Evolutionary conservation across 2,329 filamentous ascomycete species (phyloP).

Genomic region (Penicillium sp.): DNA sequence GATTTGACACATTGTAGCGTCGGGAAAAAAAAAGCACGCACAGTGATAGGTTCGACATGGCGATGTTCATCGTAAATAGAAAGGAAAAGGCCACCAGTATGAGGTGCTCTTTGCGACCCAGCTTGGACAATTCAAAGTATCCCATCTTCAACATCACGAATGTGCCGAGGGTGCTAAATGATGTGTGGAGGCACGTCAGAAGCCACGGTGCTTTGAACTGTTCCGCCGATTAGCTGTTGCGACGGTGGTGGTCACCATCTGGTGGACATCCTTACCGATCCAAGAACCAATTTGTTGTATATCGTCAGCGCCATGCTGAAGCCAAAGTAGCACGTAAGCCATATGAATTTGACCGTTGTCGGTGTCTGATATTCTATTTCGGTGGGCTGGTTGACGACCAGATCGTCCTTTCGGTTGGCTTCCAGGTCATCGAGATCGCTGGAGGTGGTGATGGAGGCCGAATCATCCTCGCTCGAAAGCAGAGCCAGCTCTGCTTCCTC

Average conservation of each 20-base stretch:
- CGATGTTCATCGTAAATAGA: constrained; percentile 22
- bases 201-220: constrained; percentile 24
- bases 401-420: constrained; percentile 15
- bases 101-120: constrained; percentile 17
- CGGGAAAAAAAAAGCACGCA: not conserved
- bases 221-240: not conserved
- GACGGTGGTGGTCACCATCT: not conserved
- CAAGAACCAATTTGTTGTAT: constrained; percentile 23
- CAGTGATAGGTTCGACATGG: constrained; percentile 23
- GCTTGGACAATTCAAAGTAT: constrained; percentile 19
- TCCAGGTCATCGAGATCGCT: constrained; percentile 15
- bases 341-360: constrained; percentile 19
- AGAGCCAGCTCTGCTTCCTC: constrained; percentile 20
- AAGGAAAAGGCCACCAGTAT: constrained; percentile 22
- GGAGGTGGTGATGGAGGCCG: constrained; percentile 7
- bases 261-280: constrained; percentile 14
- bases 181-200: constrained; percentile 21
- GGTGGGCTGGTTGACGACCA: not conserved
- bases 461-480: constrained; percentile 15
- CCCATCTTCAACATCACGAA: constrained; percentile 21
- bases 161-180: constrained; percentile 18
- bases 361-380: constrained; percentile 24
- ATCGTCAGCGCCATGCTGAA: constrained; percentile 24
- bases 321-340: constrained; percentile 21
- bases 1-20: not conserved